These are phyloP conservation scores for Neonectria punicea DNA, from an alignment of 2,329 filamentous ascomycete genomes.

Conservation along the genomic window DNA sequence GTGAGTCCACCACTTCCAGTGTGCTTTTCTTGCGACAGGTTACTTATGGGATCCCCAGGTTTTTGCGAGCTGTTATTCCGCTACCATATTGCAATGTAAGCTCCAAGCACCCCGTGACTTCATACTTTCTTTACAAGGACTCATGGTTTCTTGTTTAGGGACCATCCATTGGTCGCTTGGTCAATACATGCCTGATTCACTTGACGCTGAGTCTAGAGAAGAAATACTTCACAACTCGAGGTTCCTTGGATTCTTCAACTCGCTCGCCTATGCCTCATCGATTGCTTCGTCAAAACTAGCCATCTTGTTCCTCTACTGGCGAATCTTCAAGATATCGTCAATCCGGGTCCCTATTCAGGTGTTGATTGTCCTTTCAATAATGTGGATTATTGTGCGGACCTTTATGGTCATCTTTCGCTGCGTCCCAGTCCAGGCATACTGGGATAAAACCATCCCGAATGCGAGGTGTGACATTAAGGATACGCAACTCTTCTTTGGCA, in stretches of 20 bases:
- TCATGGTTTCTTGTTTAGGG: constrained; percentile 29
- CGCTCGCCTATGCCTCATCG: constrained; percentile 39
- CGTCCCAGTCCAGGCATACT: constrained; percentile 48
- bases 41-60: constrained; percentile 25
- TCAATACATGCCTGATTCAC: constrained; percentile 21
- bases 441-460: constrained; percentile 44
- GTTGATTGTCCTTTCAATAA: constrained; percentile 33
- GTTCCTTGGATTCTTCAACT: constrained; percentile 32
- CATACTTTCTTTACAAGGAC: neutral
- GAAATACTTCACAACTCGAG: constrained; percentile 28
- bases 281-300: constrained; percentile 44
- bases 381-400: constrained; percentile 45
- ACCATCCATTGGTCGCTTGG: constrained; percentile 32
- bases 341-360: constrained; percentile 44
- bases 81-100: constrained; percentile 34
- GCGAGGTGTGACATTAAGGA: constrained; percentile 47
- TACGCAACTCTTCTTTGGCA: constrained; percentile 47
- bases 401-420: constrained; percentile 50
- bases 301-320: constrained; percentile 46
- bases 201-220: constrained; percentile 25
- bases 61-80: constrained; percentile 32
- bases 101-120: too few species aligned
- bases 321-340: constrained; percentile 42
- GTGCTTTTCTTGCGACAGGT: neutral
- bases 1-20: constrained; percentile 25